Conservation (phyloP, 192 early-diverging fungal species). For the Podila clonocystis region DNA sequence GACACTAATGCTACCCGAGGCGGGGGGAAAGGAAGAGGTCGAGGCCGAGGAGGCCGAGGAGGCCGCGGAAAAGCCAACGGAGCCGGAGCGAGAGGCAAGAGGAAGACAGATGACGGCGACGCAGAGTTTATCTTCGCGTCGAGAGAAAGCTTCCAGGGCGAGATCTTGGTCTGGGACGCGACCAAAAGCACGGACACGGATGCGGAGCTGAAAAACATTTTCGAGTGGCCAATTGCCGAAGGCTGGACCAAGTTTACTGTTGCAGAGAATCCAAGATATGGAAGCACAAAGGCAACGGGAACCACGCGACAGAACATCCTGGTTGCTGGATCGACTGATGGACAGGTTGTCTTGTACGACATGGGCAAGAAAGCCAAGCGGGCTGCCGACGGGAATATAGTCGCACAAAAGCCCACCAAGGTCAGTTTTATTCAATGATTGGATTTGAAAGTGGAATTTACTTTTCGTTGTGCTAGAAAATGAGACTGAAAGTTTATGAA, state of each 20-base stretch:
- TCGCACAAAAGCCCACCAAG: constrained; percentile 25
- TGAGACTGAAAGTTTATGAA: not conserved
- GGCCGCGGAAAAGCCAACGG: not conserved
- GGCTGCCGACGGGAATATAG: constrained; percentile 29
- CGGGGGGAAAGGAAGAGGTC: not conserved
- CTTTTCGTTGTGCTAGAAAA: not conserved
- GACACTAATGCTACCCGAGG: no score
- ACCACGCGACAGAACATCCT: constrained; percentile 19
- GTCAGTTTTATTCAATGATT: constrained; percentile 7
- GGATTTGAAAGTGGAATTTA: not conserved
- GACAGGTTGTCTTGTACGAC: constrained; percentile 28
- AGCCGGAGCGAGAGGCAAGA: not conserved
- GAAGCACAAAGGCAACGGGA: not conserved
- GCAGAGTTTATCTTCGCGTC: constrained; percentile 49
- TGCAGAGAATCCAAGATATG: constrained; percentile 27
- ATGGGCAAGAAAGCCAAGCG: constrained; percentile 8
- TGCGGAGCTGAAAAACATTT: constrained; percentile 41
- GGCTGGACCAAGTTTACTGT: constrained; percentile 44
- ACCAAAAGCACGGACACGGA: constrained; percentile 49
- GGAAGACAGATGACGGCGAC: not conserved
- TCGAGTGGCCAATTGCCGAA: constrained; percentile 54
- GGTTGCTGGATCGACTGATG: constrained; percentile 38
- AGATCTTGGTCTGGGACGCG: constrained; percentile 60
- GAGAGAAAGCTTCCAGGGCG: constrained; percentile 53
- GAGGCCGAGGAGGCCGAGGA: not conserved